Conservation (phyloP, 495 filamentous ascomycete genomes). For the Podospora tetraspora region DNA sequence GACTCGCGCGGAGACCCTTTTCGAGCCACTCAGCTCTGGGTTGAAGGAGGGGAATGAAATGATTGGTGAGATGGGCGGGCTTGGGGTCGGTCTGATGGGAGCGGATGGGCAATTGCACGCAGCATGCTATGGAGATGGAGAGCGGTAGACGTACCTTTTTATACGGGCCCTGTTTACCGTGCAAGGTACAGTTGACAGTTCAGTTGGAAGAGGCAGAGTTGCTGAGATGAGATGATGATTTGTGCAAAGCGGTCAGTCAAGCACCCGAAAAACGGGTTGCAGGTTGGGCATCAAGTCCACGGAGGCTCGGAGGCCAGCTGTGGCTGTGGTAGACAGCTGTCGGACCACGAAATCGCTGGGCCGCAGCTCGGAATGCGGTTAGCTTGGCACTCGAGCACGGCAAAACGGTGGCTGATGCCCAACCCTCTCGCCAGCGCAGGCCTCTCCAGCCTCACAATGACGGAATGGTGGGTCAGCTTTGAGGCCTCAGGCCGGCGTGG, state of each 20-base stretch:
- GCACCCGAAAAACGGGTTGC: constrained; percentile 24
- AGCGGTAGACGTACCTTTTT: constrained; percentile 11
- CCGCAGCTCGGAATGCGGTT: not conserved
- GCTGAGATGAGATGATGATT: constrained; percentile 24
- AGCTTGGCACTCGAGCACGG: not conserved
- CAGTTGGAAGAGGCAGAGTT: constrained; percentile 3
- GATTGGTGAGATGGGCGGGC: constrained; percentile 33
- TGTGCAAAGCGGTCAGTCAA: constrained; percentile 36
- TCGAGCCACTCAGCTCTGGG: constrained; percentile 36
- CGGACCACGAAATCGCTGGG: not conserved
- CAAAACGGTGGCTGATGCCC: constrained; percentile 20
- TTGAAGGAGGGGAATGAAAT: constrained; percentile 33
- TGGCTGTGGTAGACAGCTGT: constrained; percentile 21
- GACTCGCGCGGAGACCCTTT: constrained; percentile 22
- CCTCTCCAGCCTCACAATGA: constrained; percentile 32
- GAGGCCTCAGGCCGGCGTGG: not conserved
- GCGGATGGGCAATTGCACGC: constrained; percentile 17
- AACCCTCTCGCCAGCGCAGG: constrained; percentile 25
- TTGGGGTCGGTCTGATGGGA: constrained; percentile 6
- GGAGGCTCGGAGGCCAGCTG: constrained; percentile 4
- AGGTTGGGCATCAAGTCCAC: constrained; percentile 35
- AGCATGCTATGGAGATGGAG: constrained; percentile 3
- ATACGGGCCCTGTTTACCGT: constrained; percentile 3
- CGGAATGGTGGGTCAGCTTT: constrained; percentile 21
- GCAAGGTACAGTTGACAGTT: not conserved